A percentile compares a stretch with the other conserved stretches of the same genome.
Conservation (phyloP, 352 stramenopile genomes). For the Chloridella minuta region DNA sequence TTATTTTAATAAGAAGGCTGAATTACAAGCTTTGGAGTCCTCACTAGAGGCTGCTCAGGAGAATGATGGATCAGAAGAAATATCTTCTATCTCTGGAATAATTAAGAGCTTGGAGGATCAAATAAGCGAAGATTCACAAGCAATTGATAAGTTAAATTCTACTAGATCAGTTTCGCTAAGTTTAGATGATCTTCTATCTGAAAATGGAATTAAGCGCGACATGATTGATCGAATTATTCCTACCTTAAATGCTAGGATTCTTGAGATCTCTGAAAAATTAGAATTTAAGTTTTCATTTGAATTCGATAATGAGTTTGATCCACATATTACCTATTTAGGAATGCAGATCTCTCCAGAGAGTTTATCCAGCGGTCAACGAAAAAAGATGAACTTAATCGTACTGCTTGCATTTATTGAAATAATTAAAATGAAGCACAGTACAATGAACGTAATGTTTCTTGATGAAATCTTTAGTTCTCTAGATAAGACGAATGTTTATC, state of each 20-base stretch:
- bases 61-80: too few relatives aligned
- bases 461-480: background rate
- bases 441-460: background rate
- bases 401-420: background rate
- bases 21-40: background rate
- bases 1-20: background rate
- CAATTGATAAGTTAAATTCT: background rate
- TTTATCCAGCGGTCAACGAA: background rate
- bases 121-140: too few relatives aligned
- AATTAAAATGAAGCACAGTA: background rate
- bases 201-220: background rate
- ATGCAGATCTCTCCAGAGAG: background rate
- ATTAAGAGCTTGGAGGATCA: too few relatives aligned
- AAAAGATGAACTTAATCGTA: background rate
- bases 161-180: background rate
- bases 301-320: background rate
- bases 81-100: too few relatives aligned
- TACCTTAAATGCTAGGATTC: background rate
- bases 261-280: background rate
- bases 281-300: background rate
- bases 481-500: background rate
- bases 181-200: background rate
- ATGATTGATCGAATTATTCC: background rate
- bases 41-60: too few relatives aligned
- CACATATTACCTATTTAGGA: background rate